These are phyloP conservation scores for Globisporangium spinosum DNA, from an alignment of 352 stramenopile species.

Conservation along the genomic window DNA sequence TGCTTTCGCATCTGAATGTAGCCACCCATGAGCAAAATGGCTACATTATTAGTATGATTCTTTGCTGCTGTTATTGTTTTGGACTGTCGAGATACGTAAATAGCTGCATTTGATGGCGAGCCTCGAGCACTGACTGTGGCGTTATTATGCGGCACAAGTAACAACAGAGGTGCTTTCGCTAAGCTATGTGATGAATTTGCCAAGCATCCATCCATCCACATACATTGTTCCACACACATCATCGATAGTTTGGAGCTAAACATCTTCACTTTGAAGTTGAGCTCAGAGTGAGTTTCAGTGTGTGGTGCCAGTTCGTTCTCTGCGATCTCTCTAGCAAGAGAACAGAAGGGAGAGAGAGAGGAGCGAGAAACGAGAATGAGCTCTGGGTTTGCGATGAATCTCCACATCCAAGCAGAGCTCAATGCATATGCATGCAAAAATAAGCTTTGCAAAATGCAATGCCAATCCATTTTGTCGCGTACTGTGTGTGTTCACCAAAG, in stretches of 20 bases:
- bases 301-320: not conserved
- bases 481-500: not conserved
- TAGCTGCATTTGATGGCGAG: too few species aligned
- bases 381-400: not conserved
- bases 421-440: too few species aligned
- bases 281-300: not conserved
- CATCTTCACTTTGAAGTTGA: not conserved
- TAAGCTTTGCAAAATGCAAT: not conserved
- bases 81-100: not conserved
- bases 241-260: not conserved
- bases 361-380: not conserved
- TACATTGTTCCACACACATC: not conserved
- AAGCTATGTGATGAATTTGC: not conserved
- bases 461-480: not conserved
- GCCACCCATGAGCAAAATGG: not conserved
- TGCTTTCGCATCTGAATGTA: not conserved
- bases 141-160: too few species aligned
- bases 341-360: not conserved
- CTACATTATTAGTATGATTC: not conserved
- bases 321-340: too few species aligned
- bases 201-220: not conserved
- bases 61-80: not conserved
- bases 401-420: not conserved
- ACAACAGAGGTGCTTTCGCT: too few species aligned
- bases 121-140: too few species aligned